A percentile compares a stretch with the other conserved stretches of the same genome.
Evolutionary conservation across 148 eudicot species (phyloP).

Genomic region (Vaccinium vitisidaea): DNA sequence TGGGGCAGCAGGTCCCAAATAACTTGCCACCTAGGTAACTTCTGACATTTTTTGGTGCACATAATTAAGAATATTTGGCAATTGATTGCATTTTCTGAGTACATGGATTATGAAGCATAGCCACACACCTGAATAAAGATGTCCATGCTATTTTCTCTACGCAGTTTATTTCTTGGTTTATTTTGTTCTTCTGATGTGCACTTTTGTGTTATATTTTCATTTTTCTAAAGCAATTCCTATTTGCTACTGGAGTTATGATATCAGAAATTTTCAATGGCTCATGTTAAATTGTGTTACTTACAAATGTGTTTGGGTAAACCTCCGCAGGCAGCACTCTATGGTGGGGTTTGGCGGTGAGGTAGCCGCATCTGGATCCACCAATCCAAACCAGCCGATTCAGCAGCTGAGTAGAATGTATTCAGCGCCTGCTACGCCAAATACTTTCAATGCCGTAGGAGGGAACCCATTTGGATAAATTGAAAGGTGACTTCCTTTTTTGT

Average conservation of each 20-base stretch:
- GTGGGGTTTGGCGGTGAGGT: constrained; percentile 42
- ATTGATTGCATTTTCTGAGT: constrained; percentile 1
- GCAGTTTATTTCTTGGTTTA: background rate
- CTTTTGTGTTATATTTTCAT: background rate
- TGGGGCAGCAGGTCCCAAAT: constrained; percentile 52
- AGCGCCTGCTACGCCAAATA: constrained; percentile 42
- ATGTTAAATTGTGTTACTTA: background rate
- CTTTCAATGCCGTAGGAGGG: constrained; percentile 55
- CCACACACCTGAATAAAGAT: background rate
- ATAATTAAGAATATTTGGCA: background rate
- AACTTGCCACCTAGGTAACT: constrained; percentile 60
- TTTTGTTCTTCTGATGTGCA: background rate
- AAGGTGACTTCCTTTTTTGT: background rate
- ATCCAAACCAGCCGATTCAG: constrained; percentile 35
- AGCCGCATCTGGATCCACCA: constrained; percentile 35
- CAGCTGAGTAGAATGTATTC: constrained; percentile 40
- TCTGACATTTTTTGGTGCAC: background rate
- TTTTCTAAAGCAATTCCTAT: background rate
- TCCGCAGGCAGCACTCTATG: constrained; percentile 57
- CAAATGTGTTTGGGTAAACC: background rate
- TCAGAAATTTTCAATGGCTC: background rate
- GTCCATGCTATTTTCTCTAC: background rate
- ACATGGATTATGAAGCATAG: background rate
- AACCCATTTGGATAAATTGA: constrained; percentile 76
- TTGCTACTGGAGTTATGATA: background rate